These are phyloP conservation scores for Colletotrichum cereale DNA, from an alignment of 2,329 filamentous ascomycete genomes.

Conservation along the genomic window DNA sequence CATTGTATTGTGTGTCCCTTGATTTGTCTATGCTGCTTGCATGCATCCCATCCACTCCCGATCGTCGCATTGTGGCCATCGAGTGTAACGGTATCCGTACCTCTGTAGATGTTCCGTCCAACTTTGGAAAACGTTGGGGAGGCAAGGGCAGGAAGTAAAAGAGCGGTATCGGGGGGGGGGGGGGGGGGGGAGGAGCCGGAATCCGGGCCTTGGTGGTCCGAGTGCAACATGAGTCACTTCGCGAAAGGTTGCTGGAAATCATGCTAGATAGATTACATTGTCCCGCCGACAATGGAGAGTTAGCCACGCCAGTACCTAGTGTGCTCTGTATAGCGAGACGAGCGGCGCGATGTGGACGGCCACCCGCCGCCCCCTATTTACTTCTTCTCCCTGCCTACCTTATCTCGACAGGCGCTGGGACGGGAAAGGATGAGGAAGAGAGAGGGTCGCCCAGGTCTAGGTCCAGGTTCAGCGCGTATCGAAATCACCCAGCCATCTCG, in stretches of 20 bases:
- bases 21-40: constrained; percentile 1
- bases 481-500: constrained; percentile 39
- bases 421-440: neutral
- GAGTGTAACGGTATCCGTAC: constrained; percentile 35
- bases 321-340: neutral
- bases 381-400: constrained; percentile 22
- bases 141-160: constrained; percentile 1
- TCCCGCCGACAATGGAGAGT: constrained; percentile 5
- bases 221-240: constrained; percentile 17
- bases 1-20: constrained; percentile 24
- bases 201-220: neutral
- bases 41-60: constrained; percentile 21
- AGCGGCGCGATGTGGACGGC: neutral
- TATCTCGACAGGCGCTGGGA: constrained; percentile 19
- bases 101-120: neutral
- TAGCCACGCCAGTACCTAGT: neutral
- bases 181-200: neutral
- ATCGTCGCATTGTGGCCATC: constrained; percentile 31
- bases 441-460: constrained; percentile 7
- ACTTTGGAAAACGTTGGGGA: constrained; percentile 19
- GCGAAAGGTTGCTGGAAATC: neutral
- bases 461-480: constrained; percentile 36
- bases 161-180: neutral
- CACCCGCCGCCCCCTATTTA: constrained; percentile 11
- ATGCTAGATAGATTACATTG: constrained; percentile 4